Evolutionary conservation across 2,329 filamentous ascomycete genomes (phyloP).

Genomic region (Arthroderma uncinatum): DNA sequence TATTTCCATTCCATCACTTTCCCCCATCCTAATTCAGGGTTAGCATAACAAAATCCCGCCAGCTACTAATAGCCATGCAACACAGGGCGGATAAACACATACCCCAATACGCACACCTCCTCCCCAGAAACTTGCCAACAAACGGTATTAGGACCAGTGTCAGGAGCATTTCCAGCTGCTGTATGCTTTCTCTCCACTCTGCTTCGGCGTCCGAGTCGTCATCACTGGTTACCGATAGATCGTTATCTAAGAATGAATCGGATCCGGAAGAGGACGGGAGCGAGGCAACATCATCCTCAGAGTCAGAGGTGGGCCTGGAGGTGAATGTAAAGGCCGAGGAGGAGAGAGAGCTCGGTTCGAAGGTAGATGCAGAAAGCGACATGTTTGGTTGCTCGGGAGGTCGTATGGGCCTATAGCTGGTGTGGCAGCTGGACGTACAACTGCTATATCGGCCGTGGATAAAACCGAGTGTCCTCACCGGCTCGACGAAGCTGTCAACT

Average conservation of each 20-base stretch:
- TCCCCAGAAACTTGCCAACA: constrained; percentile 84
- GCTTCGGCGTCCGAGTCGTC: constrained; percentile 73
- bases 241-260: constrained; percentile 39
- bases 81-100: constrained; percentile 22
- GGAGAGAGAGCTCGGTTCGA: constrained; percentile 14
- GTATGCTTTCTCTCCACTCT: constrained; percentile 89
- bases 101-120: constrained; percentile 97
- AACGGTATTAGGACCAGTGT: constrained; percentile 94
- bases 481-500: neutral
- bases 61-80: neutral
- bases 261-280: constrained; percentile 32
- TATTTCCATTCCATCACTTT: constrained; percentile 94
- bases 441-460: too few relatives aligned
- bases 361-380: constrained; percentile 21
- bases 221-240: constrained; percentile 46
- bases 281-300: constrained; percentile 32
- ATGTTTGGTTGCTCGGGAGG: neutral
- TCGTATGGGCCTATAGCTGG: neutral
- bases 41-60: constrained; percentile 15
- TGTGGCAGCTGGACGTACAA: neutral
- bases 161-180: constrained; percentile 83
- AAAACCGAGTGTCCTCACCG: neutral
- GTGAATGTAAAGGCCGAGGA: constrained; percentile 24
- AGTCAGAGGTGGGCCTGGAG: constrained; percentile 20
- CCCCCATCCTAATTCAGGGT: constrained; percentile 61